Percentiles rank a stretch among this genome's conserved stretches.
Evolutionary conservation across 1,139 yeast species (phyloP).

Genomic region (Tardiomyces digboiensis): DNA sequence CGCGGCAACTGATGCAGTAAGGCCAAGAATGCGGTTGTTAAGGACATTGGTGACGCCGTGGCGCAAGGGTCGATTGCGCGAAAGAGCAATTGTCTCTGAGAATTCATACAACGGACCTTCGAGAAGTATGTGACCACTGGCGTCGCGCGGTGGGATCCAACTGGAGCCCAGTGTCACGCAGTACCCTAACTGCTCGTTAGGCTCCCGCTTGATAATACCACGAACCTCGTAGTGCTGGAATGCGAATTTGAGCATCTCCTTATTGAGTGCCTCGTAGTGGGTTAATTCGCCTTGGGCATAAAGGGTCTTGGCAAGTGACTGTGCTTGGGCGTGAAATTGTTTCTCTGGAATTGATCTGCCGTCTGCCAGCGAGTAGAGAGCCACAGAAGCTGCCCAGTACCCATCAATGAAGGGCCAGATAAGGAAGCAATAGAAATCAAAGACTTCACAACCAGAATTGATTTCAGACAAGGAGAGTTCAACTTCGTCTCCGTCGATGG

Average conservation of each 20-base stretch:
- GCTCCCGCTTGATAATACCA: slow-evolving; percentile 21
- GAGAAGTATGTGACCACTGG: slow-evolving; percentile 13
- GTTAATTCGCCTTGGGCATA: slow-evolving; percentile 33
- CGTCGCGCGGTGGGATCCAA: slow-evolving; percentile 13
- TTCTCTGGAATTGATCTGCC: slow-evolving; percentile 12
- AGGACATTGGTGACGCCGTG: slow-evolving; percentile 14
- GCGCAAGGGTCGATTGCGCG: slow-evolving; percentile 14
- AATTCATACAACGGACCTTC: slow-evolving; percentile 21
- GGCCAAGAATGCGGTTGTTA: slow-evolving; percentile 12
- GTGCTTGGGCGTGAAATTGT: slow-evolving; percentile 26
- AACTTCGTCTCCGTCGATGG: slow-evolving; percentile 11
- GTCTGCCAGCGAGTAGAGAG: slow-evolving; percentile 29
- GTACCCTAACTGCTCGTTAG: neutral
- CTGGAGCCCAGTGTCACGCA: slow-evolving; percentile 9
- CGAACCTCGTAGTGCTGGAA: slow-evolving; percentile 24
- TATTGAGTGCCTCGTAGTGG: slow-evolving; percentile 34
- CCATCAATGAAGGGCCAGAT: slow-evolving; percentile 38
- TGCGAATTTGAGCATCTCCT: slow-evolving; percentile 31
- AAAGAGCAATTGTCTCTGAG: slow-evolving; percentile 21
- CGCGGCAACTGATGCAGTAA: slow-evolving; percentile 1
- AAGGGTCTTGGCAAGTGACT: slow-evolving; percentile 32
- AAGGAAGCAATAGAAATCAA: slow-evolving; percentile 33
- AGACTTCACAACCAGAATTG: slow-evolving; percentile 25
- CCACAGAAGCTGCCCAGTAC: slow-evolving; percentile 32
- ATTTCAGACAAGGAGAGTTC: slow-evolving; percentile 24